These are phyloP conservation scores for Cryptococcus hybrid DNA, from an alignment of 1,284 basidiomycete species.

Conservation along the genomic window DNA sequence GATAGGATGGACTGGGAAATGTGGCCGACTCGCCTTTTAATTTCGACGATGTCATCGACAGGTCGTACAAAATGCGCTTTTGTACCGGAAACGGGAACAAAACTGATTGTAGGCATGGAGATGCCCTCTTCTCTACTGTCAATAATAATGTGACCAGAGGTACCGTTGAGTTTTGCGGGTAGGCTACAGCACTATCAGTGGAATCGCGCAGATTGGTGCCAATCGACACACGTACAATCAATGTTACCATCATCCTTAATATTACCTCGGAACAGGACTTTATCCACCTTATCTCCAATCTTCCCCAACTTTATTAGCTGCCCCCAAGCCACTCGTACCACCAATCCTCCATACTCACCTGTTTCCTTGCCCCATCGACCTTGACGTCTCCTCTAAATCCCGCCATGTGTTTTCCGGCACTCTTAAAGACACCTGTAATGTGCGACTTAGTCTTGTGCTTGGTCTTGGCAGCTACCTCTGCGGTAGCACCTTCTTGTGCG, in stretches of 20 bases:
- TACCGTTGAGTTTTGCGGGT: constrained; percentile 44
- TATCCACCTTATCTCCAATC: constrained; percentile 48
- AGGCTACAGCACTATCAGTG: constrained; percentile 27
- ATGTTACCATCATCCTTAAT: constrained; percentile 41
- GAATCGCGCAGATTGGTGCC: not conserved
- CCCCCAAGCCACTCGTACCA: not conserved
- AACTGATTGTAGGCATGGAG: constrained; percentile 33
- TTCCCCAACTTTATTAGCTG: constrained; percentile 17
- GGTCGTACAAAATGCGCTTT: constrained; percentile 33
- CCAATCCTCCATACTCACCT: constrained; percentile 23
- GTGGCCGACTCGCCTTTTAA: constrained; percentile 47
- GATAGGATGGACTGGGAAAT: not conserved
- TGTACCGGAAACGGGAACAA: constrained; percentile 35
- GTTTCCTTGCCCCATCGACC: constrained; percentile 44
- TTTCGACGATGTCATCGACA: constrained; percentile 50
- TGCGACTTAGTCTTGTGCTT: constrained; percentile 43
- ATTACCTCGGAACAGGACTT: constrained; percentile 39
- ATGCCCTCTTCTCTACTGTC: constrained; percentile 26
- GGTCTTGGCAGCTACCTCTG: constrained; percentile 34
- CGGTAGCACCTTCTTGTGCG: constrained; percentile 31
- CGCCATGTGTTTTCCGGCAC: constrained; percentile 46
- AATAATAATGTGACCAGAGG: constrained; percentile 46
- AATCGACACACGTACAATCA: constrained; percentile 29
- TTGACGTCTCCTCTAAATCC: constrained; percentile 48
- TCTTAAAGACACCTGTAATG: constrained; percentile 38